Evolutionary conservation across 768 basidiomycete species (phyloP), one percentile per base, ranked within the genome.

Genomic region (Boletus sp.): DNA sequence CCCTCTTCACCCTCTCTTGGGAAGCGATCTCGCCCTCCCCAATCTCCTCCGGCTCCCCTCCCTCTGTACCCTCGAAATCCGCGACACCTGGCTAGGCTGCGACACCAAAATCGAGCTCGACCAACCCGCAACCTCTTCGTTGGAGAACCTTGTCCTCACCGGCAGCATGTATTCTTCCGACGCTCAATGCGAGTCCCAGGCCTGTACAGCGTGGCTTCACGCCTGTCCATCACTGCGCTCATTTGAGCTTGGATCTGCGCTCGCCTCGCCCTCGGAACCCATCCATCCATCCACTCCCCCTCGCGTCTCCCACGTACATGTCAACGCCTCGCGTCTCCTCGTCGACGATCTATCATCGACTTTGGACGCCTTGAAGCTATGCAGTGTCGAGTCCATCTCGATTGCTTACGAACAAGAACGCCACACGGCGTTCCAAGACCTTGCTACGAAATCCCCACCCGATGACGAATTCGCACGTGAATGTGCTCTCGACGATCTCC

Each of bases 21-120:
- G 81, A 35, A 69, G 78, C 19, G 78, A 81, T 38, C 82, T 89
- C 47, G 76, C 74, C 19, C 79, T 90, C 2, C 86, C 87, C 2
- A 82, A 80, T 13, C 80, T 90, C 50, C 77, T 90, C 46, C 78
- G 79, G 59, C 76, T 90, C 44, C 78, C 84, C 7, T 75, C 80
- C 42, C 81, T 90, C 37, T 77, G 74, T 29, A 78, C 77, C 58
- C 83, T 90, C 58, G 76, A 77, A 40, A 81, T 90, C 61, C 79
- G 78, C 52, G 86, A 88, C 64, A 87, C 85, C 0, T 87, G 88
- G 70, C 77, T 90, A 52, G 86, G 85, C 15, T 66, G 68, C 32
- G 69, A 70, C 51, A 47, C 66, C 29, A 57, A 60, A 29, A 50
- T 68, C 43, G 63, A 59, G 3, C 25, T 55, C 30, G 52, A 48